These are phyloP conservation scores for Nidula niveotomentosa DNA, from an alignment of 1,284 basidiomycete genomes.

Conservation along the genomic window DNA sequence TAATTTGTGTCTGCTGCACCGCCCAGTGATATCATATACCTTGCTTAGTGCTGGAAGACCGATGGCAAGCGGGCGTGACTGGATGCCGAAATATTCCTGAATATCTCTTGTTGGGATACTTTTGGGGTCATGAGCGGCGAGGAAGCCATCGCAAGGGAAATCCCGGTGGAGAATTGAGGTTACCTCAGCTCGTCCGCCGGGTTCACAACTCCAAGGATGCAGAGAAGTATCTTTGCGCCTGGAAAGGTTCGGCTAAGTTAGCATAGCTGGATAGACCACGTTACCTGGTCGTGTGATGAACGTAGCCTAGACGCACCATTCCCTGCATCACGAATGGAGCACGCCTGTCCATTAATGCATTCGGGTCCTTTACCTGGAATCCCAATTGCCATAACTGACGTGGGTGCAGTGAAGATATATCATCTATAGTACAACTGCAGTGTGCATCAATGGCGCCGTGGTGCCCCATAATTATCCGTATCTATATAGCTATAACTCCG, in stretches of 20 bases:
- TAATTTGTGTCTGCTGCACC: too few species aligned
- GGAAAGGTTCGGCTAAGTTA: conserved; percentile 1
- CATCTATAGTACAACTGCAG: not conserved
- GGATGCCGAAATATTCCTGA: too few species aligned
- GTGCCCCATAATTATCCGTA: too few species aligned
- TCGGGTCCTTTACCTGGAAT: not conserved
- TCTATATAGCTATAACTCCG: conserved; percentile 60
- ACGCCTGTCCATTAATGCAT: not conserved
- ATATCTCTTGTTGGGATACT: too few species aligned
- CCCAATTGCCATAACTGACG: not conserved
- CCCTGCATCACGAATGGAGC: conserved; percentile 3
- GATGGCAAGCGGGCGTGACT: too few species aligned
- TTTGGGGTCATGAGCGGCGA: too few species aligned
- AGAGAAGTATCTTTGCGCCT: not conserved
- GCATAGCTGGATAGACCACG: conserved; percentile 8
- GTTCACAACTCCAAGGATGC: too few species aligned
- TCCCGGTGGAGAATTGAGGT: too few species aligned
- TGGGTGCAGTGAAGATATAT: not conserved
- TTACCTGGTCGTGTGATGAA: conserved; percentile 22
- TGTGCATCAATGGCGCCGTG: conserved; percentile 2
- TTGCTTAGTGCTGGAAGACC: too few species aligned
- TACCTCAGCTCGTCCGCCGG: too few species aligned
- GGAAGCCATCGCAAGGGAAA: too few species aligned
- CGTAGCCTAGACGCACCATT: not conserved
- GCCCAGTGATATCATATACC: too few species aligned